phyloP scores from a whole-genome alignment of 441 rosid species.

The Adansonia grandidieri region DNA sequence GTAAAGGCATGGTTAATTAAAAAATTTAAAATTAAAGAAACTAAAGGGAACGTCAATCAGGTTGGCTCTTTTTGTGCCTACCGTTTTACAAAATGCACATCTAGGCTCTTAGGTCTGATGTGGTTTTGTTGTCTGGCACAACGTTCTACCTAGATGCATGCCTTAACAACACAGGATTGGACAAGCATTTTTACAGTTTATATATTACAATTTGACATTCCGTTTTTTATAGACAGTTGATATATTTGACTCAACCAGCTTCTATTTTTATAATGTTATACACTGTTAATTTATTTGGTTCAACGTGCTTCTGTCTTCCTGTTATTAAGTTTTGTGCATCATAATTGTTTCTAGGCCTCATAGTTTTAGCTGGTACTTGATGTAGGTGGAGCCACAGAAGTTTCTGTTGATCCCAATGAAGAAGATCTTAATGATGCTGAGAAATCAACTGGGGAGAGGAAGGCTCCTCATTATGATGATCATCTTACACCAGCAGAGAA shows the following conservation, averaged over 20 bases:
- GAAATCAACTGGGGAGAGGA: conserved; percentile 35
- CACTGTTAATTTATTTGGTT: not conserved
- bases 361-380: conserved; percentile 1
- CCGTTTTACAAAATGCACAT: not conserved
- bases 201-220: not conserved
- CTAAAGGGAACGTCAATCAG: not conserved
- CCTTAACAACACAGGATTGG: not conserved
- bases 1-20: too few relatives aligned
- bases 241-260: not conserved
- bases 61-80: not conserved
- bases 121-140: not conserved
- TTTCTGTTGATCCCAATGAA: conserved; percentile 34
- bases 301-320: not conserved
- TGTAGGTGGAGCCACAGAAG: conserved; percentile 43
- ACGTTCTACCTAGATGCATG: not conserved
- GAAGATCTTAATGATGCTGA: conserved; percentile 31
- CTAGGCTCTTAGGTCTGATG: not conserved
- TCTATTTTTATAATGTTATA: not conserved
- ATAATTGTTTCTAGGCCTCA: not conserved
- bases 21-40: not conserved
- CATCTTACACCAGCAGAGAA: conserved; percentile 56
- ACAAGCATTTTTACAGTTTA: not conserved
- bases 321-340: not conserved
- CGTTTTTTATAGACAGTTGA: not conserved
- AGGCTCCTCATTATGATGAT: conserved; percentile 38